phyloP scores from a whole-genome alignment of 257 asterid genomes.

The Dorcoceras hygrometricum region DNA sequence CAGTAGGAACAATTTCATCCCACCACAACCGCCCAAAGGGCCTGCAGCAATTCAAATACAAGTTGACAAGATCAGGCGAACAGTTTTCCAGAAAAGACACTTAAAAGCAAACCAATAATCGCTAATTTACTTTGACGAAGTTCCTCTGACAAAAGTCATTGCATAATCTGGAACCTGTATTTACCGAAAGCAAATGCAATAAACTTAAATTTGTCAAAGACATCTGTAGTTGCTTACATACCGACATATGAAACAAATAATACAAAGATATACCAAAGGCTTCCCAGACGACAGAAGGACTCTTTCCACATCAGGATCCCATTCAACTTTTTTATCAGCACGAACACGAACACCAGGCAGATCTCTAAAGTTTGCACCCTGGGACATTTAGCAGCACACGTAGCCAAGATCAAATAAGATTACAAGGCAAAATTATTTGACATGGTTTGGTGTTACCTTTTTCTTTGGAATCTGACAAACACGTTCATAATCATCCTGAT shows the following conservation, averaged over 20 bases:
- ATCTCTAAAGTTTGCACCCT: constrained; percentile 88
- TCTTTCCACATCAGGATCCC: constrained; percentile 56
- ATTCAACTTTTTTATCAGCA: constrained; percentile 56
- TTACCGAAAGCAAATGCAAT: not conserved
- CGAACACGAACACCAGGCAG: constrained; percentile 63
- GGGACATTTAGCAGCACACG: not conserved
- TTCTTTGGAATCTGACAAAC: constrained; percentile 57
- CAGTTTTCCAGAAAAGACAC: not conserved
- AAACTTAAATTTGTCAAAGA: too few relatives aligned
- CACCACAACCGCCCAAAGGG: constrained; percentile 96
- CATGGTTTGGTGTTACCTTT: constrained; percentile 43
- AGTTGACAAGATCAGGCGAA: not conserved
- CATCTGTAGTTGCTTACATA: not conserved
- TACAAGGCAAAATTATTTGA: not conserved
- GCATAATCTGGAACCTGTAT: constrained; percentile 89
- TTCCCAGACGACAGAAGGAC: constrained; percentile 58
- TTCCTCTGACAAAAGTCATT: constrained; percentile 53
- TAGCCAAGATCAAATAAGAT: not conserved
- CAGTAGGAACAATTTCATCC: constrained; percentile 89
- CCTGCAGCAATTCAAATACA: constrained; percentile 32
- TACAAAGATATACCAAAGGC: constrained; percentile 53
- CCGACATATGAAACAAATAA: not conserved
- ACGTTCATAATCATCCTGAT: constrained; percentile 66
- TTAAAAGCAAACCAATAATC: not conserved
- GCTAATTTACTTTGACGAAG: constrained; percentile 55